Evolutionary conservation across 2,329 filamentous ascomycete species (phyloP).

Genomic region (Epichloe uncinata): DNA sequence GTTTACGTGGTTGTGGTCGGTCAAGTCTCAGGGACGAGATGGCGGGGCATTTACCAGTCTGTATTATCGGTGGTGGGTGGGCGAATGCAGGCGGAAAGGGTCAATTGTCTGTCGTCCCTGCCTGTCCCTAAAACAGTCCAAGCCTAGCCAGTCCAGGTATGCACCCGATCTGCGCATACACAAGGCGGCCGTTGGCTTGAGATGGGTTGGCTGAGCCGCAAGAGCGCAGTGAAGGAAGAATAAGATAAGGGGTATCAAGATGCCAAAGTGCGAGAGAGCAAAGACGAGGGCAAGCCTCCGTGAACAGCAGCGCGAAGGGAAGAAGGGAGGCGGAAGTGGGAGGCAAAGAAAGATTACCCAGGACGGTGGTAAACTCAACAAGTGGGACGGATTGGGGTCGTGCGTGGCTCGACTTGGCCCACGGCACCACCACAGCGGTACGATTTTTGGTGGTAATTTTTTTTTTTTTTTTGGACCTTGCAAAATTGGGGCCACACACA

Average conservation of each 20-base stretch:
- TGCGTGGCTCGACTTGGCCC: background rate
- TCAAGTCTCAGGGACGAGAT: conserved; percentile 2
- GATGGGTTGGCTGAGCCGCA: background rate
- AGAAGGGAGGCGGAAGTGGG: background rate
- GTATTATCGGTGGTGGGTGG: background rate
- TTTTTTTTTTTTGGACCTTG: background rate
- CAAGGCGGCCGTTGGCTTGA: background rate
- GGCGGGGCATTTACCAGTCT: conserved; percentile 4
- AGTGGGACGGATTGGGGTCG: no score
- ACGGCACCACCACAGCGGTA: background rate
- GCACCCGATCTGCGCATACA: background rate
- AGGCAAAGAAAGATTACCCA: background rate
- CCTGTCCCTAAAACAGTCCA: background rate
- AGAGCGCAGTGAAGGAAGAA: background rate
- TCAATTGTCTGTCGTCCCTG: background rate
- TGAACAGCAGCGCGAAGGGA: background rate
- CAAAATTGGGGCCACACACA: background rate
- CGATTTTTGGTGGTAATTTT: no score
- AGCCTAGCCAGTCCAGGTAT: background rate
- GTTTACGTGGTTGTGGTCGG: conserved; percentile 1
- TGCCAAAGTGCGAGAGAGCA: background rate
- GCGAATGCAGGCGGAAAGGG: background rate
- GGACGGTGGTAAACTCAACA: no score
- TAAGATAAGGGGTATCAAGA: background rate
- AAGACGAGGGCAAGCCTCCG: background rate